Evolutionary conservation across 192 early-diverging fungal species (phyloP), one percentile per base, ranked within the genome.

Genomic region (Coemansia guatemalensis): DNA sequence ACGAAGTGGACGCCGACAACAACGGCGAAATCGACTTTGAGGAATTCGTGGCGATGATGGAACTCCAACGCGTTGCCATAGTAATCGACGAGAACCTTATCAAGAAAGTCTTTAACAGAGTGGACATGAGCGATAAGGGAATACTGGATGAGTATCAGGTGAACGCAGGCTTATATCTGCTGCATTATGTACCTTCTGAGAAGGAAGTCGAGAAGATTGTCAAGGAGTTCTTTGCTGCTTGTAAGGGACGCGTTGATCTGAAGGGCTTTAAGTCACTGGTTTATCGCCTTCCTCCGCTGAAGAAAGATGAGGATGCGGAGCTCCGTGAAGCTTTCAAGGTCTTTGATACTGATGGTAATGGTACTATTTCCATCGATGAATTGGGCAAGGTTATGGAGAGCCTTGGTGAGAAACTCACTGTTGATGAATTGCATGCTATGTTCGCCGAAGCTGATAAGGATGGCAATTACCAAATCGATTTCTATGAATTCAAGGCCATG

Each of bases 381-480:
- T 56, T 88, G 26, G 48, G 47, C 9, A 53, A 69, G 27, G 79
- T 77, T 39, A 74, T 85, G 70, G 17, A 21, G 0, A 55, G 54
- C 7, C 65, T 93, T n/a, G 89, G 89, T 49, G 90, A 92, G 56
- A 78, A 82, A 21, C 67, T 90, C 14, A 83, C 83, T 2, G 85
- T 89, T 29, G 81, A 88, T 53, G 90, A 95, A 62, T 56, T 92
- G 8, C 81, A 90, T 56, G 88, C 87, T 39, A 93, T 95, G 93
- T 88, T 95, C 50, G 79, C 82, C 32, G 88, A 88, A 66, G 90
- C 89, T 5, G 90, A 95, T 60, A 56, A 73, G 25, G 86, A 95
- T 65, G 85, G 84, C 0, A 89, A 90, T 67, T 83, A 85, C 17
- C 78, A 76, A 27, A 76, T 91, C 30, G 77, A 71, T 30, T 82